Base-by-base conservation (phyloP, 2,329 filamentous ascomycete species). In the Teratosphaeria nubilosa region DNA sequence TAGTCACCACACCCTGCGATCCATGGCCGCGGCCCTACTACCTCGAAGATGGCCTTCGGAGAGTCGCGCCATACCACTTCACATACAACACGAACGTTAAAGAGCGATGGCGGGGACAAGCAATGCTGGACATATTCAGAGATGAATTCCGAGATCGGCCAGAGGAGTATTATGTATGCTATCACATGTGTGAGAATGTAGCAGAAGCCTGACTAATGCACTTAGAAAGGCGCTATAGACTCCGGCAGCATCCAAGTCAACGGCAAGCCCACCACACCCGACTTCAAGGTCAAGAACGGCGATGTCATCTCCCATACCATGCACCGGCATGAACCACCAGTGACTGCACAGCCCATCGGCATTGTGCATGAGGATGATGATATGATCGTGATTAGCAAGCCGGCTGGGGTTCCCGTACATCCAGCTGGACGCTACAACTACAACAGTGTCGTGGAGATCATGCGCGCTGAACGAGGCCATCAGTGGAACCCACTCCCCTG, bases 1-100 rank as follows among this genome's bases (percentile, higher is more conserved):
- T 82, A 2, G 71, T 77, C 45, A 76, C 76, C 30, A 83, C 81
- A 13, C 78, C 79, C n/a, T 78, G 75, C 66, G 78, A 80, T 66
- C 82, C 82, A 1, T 84, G 81, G 79, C 82, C 82, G 53, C 76
- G 78, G 58, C 91, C 90, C 0, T 97, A 96, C 74, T 87, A 87
- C 67, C 79, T 96, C 62, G 87, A 96, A 66, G 86, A 87, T 20
- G 91, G 89, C 9, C 77, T 99, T 61, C 86, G 91, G 55, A 86
- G 90, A 63, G 87, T 96, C 32, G 81, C 80, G 51, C 92, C 92
- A 3, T 97, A 99, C 71, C 85, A 94, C 71, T 96, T 82, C 73
- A 96, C 91, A 2, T 96, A 96, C 78, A 95, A 96, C 70, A 96
- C 92, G 0, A 90, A 84, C 76, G 94, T 89, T 78, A 99, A 97